phyloP scores from a whole-genome alignment of 2,329 filamentous ascomycete genomes.

The Elsinoe batatas region DNA sequence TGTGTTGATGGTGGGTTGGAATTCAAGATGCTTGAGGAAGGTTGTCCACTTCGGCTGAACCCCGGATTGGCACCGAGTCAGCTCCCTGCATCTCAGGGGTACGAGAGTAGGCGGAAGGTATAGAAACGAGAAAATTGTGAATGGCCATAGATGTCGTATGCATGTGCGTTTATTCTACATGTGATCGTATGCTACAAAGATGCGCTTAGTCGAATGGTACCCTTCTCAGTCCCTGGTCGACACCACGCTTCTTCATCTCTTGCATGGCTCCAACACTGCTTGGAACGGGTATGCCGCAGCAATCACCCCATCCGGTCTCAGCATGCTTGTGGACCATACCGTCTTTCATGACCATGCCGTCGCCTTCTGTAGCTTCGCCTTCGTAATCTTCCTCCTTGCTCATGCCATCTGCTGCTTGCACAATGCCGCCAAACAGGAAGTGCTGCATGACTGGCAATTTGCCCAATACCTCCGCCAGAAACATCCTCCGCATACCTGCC shows the following conservation, averaged over 20 bases:
- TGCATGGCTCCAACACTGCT: conserved; percentile 85
- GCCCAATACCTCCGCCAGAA: conserved; percentile 78
- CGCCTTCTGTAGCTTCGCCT: conserved; percentile 41
- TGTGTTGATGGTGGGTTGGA: neutral
- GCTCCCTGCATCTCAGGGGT: conserved; percentile 7
- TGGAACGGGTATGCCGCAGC: conserved; percentile 94
- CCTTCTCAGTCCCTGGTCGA: conserved; percentile 54
- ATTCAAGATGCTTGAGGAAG: conserved; percentile 1
- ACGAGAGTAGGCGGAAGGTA: neutral
- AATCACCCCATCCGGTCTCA: conserved; percentile 72
- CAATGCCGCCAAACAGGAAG: conserved; percentile 80
- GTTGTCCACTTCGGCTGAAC: conserved; percentile 12
- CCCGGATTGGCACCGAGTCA: conserved; percentile 3
- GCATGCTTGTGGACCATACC: conserved; percentile 53
- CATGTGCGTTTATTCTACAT: neutral
- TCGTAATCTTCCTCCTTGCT: conserved; percentile 50
- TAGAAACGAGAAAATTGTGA: no score
- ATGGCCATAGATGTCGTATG: neutral
- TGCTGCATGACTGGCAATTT: conserved; percentile 99
- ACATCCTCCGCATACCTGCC: conserved; percentile 93
- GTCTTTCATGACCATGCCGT: conserved; percentile 54
- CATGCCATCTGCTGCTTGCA: conserved; percentile 77
- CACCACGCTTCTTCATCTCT: conserved; percentile 68
- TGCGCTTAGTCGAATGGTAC: conserved; percentile 64
- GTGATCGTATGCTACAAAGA: neutral